Evolutionary conservation across 129 eudicot genomes (phyloP).

Genomic region (Artemisia argyi): DNA sequence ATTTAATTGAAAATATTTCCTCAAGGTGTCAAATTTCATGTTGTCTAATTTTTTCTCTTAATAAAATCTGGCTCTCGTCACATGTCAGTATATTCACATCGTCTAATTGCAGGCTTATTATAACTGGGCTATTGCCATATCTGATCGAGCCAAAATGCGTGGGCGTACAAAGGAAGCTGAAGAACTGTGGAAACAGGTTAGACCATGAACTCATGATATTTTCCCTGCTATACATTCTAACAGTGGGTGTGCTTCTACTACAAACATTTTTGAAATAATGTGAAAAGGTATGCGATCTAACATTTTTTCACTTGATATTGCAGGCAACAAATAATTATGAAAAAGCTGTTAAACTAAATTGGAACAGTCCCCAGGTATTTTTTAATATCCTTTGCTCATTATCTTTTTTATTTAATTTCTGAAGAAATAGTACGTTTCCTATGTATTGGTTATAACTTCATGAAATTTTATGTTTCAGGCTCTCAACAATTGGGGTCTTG

Average conservation of each 20-base stretch:
- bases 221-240: conserved; percentile 15
- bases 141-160: conserved; percentile 96
- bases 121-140: conserved; percentile 97
- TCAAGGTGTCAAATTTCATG: not conserved
- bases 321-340: conserved; percentile 96
- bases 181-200: conserved; percentile 92
- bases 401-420: not conserved
- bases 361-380: conserved; percentile 98
- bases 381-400: not conserved
- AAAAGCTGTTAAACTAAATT: conserved; percentile 86
- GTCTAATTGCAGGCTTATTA: conserved; percentile 66
- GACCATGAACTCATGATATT: not conserved
- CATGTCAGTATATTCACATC: not conserved
- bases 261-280: conserved; percentile 12
- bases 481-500: conserved; percentile 94
- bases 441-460: conserved; percentile 26
- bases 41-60: not conserved
- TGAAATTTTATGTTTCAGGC: conserved; percentile 50
- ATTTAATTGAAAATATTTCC: not conserved
- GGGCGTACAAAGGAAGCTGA: conserved; percentile 99
- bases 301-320: conserved; percentile 16
- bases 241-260: not conserved
- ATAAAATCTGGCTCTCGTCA: not conserved
- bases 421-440: not conserved
- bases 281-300: not conserved